Percentiles rank a stretch among this genome's conserved stretches.
phyloP scores from a whole-genome alignment of 257 asterid genomes.

The Penstemon barbatus region DNA sequence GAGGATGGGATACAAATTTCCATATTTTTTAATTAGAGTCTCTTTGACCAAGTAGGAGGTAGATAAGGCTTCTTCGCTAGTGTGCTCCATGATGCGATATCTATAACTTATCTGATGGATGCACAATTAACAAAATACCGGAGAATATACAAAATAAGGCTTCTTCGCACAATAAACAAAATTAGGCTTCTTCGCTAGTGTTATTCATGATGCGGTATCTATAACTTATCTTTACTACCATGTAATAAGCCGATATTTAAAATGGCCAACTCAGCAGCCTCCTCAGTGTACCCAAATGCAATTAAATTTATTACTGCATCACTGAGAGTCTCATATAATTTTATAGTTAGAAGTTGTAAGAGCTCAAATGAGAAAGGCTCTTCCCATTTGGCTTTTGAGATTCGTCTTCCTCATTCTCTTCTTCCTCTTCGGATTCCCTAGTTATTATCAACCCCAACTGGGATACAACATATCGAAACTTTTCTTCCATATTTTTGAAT shows the following conservation, averaged over 20 bases:
- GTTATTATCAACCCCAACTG: constrained; percentile 35
- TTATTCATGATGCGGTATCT: too few species aligned
- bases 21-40: too few species aligned
- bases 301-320: constrained; percentile 58
- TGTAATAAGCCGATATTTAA: constrained; percentile 56
- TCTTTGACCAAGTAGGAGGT: too few species aligned
- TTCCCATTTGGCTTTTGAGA: constrained; percentile 56
- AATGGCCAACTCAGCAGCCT: constrained; percentile 65
- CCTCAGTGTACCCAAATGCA: constrained; percentile 55
- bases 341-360: constrained; percentile 46
- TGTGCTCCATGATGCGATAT: too few species aligned
- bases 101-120: too few species aligned
- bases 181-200: too few species aligned
- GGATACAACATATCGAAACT: constrained; percentile 21
- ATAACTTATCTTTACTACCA: constrained; percentile 67
- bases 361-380: constrained; percentile 52
- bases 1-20: too few species aligned
- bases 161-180: too few species aligned
- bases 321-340: constrained; percentile 41
- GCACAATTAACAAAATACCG: too few species aligned
- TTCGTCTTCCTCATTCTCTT: constrained; percentile 28
- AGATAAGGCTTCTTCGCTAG: too few species aligned
- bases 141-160: too few species aligned
- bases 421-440: neutral
- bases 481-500: constrained; percentile 53